Base-by-base conservation (phyloP, 495 filamentous ascomycete genomes). In the Tuber brumale region DNA sequence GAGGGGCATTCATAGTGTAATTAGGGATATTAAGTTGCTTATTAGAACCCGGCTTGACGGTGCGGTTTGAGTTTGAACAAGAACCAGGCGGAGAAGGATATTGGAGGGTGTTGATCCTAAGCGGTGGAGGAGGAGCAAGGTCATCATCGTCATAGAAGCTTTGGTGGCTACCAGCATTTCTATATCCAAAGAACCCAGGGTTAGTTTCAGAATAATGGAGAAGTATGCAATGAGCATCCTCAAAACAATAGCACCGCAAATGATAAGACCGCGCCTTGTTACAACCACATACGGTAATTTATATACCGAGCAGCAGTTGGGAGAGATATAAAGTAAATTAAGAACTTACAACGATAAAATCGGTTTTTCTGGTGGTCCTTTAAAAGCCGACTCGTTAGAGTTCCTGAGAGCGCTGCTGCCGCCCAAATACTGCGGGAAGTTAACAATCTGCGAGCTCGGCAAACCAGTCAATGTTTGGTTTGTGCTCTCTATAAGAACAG, bases 401-500 rank as follows among this genome's bases (percentile, higher is more conserved):
- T 35, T 41, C 42, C 74, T 69, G 43, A 75, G 79, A 66, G 73
- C 73, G 42, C 37, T 51, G 37, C 77, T 71, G 10, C 70, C 78
- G 14, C 78, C 61, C 14, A 69, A 45, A 6, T 76, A 71, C 23
- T 69, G 37, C 18, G 76, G 78, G n/a, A 80, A 70, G 4, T 70
- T 74, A 23, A 74, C 27, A 31, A 80, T 74, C 31, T 80, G 80
- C 76, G 41, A 84, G 71, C 43, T 84, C 78, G 61, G 74, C 14
- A 72, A 70, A 10, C 81, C 81, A 21, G 81, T 74, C 23, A 83
- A 51, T 48, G 75, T 69, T 41, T 79, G 76, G 61, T 83, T 83
- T 8, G 81, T 79, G 39, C 78, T 76, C 69, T 82, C 77, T 16
- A 75, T 81, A 31, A 83, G 76, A 4, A 80, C 76, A 35, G 81